These are phyloP conservation scores for Rhizopus arrhizus DNA, from an alignment of 371 early-diverging fungal species.

Conservation along the genomic window DNA sequence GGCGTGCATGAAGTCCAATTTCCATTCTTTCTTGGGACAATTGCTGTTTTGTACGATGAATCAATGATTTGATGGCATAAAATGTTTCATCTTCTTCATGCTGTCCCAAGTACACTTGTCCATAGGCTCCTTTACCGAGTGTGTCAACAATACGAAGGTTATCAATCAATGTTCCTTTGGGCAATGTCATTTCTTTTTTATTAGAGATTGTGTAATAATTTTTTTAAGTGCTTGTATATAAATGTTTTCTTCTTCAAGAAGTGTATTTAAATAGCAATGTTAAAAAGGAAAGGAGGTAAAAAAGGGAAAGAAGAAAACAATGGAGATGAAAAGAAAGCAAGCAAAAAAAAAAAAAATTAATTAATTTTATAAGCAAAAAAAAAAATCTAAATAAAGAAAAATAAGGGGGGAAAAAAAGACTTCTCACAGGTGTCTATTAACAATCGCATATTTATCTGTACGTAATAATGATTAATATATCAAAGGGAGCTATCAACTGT, in stretches of 20 bases:
- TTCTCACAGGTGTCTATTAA: no score
- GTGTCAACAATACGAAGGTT: slow-evolving; percentile 44
- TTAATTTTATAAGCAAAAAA: neutral
- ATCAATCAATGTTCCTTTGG: slow-evolving; percentile 21
- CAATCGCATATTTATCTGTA: no score
- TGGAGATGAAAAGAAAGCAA: neutral
- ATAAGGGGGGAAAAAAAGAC: neutral
- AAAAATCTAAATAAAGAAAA: neutral
- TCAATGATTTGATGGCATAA: slow-evolving; percentile 71
- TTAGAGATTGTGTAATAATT: no score
- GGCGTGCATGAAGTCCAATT: slow-evolving; percentile 64
- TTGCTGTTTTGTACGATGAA: slow-evolving; percentile 34
- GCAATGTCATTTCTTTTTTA: neutral
- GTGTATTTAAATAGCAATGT: neutral
- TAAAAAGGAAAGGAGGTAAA: neutral
- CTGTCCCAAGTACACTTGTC: slow-evolving; percentile 62
- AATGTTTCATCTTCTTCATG: slow-evolving; percentile 21
- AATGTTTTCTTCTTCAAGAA: slow-evolving; percentile 1
- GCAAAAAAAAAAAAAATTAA: neutral
- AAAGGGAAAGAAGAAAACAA: neutral
- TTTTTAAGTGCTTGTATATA: no score
- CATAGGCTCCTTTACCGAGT: slow-evolving; percentile 74
- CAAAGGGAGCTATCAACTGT: no score
- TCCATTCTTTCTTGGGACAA: slow-evolving; percentile 49
- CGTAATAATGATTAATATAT: no score